Evolutionary conservation across 768 basidiomycete species (phyloP), one percentile per base, ranked within the genome.

Genomic region (Wakefieldia striispora): DNA sequence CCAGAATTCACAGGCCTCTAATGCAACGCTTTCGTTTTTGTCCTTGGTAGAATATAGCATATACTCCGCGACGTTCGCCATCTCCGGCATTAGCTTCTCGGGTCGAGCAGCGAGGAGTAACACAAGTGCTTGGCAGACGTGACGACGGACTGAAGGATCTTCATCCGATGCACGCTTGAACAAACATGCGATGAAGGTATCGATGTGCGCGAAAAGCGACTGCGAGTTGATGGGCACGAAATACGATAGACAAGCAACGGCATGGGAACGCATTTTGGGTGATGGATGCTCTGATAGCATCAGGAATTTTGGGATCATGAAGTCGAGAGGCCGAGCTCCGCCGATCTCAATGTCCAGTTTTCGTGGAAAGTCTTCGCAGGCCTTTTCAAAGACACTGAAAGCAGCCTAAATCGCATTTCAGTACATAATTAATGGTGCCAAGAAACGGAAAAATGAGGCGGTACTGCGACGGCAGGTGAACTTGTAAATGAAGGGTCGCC

Each of bases 1-100:
- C 97, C 97, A 99, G 70, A 99, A 99, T 76, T 99, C 97, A 78
- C 95, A 97, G 20, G 97, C 97, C 72, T 99, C 97, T 42, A 99
- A 77, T 3, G 95, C 94, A 45, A 93, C 95, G 54, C 86, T 88
- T 71, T 97, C 95, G 67, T 97, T 93, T 72, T 90, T 89, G 75
- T 97, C 95, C 71, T 95, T 94, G 13, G 93, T 97, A 23, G 93
- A 95, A 72, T 94, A 98, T 34, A 98, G 79, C 92, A 99, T 98
- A 70, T 97, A 99, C 67, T 97, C 93, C 23, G 95, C 94, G 36
- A 99, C 97, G 58, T 92, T 93, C 20, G 75, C 67, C 80, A 99
- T 91, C 67, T 97, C 93, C 1, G 95, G 97, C 77, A 98, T 86
- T 56, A 99, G 83, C 69, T 95, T 95, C 69, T 97, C 94, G 1